Evolutionary conservation across 208 protist genomes (phyloP), one percentile per base, ranked within the genome.

Genomic region (Crithidia acanthocephali): DNA sequence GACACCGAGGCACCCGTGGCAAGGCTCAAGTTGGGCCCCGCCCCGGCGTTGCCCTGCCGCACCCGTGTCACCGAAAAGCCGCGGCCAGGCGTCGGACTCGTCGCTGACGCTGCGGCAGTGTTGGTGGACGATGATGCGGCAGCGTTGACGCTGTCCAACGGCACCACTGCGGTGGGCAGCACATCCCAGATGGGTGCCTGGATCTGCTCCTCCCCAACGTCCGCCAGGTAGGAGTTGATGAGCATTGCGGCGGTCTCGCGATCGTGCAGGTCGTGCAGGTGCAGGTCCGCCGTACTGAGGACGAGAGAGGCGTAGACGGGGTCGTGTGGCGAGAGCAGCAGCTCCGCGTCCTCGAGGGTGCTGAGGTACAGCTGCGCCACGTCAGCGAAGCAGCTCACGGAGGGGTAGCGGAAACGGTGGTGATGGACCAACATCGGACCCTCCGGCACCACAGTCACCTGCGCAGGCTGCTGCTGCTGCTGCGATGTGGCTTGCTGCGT

Each of bases 261-360:
- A 62, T 76, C 71, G 62, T 45, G 60, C 28, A 72, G 51, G 53
- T 72, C 75, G 42, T 78, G 72, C 16, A 84, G 32, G 58, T 88
- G 68, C 51, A 86, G 87, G 72, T 94, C 84, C 10, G 88, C 87
- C 2, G 81, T 76, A 63, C 91, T 94, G 48, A 87, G 80, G n/a
- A 93, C 82, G 60, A 95, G 74, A 40, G 92, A 82, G n/a, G 92
- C 92, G 52, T 83, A 86, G 35, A 95, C 72, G 2, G 92, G 92
- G 53, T 97, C 92, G 45, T 95, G 90, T n/a, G 90, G 83, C 20
- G 82, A 91, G 51, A 97, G 80, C 30, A 84, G 47, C n/a, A 88
- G 32, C 61, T 93, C 85, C 2, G 88, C 80, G 16, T 95, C 90
- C 18, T 85, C 67, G 6, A 97, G 66, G 16, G 76, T 79, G 52